Percentiles rank a stretch among this genome's conserved stretches.
phyloP scores from a whole-genome alignment of 2,329 filamentous ascomycete genomes.

The Penicillium decumbens region DNA sequence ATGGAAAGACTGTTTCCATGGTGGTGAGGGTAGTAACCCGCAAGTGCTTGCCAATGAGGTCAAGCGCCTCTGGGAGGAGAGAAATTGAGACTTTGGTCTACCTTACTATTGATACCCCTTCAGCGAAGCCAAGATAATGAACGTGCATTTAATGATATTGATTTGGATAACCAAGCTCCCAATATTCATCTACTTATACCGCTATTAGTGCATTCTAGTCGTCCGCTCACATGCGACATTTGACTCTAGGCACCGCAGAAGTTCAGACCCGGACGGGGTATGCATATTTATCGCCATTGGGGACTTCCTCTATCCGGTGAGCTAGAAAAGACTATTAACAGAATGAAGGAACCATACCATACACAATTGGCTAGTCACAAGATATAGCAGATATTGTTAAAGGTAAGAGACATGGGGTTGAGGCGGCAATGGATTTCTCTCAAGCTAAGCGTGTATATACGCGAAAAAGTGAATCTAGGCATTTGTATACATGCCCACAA shows the following conservation, averaged over 20 bases:
- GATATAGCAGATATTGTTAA: too few species aligned
- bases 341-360: too few species aligned
- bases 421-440: too few species aligned
- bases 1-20: constrained; percentile 76
- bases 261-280: background rate
- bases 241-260: background rate
- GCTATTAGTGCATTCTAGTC: background rate
- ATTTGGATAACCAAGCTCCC: background rate
- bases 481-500: too few species aligned
- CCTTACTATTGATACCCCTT: constrained; percentile 6
- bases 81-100: constrained; percentile 11
- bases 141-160: background rate
- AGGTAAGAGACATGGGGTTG: too few species aligned
- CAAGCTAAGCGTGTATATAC: too few species aligned
- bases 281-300: background rate
- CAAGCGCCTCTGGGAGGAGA: constrained; percentile 58
- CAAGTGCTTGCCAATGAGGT: constrained; percentile 70
- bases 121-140: background rate
- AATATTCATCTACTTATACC: background rate
- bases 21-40: constrained; percentile 33
- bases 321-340: too few species aligned
- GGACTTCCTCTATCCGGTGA: background rate
- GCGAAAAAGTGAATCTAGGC: too few species aligned
- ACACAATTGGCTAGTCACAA: too few species aligned
- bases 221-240: background rate